phyloP scores from a whole-genome alignment of 75 land plant species.

The Pinus tabuliformis region DNA sequence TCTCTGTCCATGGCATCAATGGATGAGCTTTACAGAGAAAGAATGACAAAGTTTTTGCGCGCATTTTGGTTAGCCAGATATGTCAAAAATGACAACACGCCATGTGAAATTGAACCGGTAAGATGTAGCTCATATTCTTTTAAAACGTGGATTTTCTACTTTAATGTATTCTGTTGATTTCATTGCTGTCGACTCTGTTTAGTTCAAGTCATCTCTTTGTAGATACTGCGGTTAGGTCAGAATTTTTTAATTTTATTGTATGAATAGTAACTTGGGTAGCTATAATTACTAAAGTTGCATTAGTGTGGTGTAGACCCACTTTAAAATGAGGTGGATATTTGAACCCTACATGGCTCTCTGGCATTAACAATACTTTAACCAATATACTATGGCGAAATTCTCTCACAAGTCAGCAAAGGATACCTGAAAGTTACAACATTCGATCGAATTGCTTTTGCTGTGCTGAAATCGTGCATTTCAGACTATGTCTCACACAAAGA shows the following conservation, averaged over 20 bases:
- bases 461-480: too few relatives aligned
- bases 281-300: too few relatives aligned
- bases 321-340: too few relatives aligned
- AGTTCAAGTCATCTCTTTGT: background rate
- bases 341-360: too few relatives aligned
- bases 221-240: too few relatives aligned
- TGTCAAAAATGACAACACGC: conserved; percentile 13
- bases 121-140: background rate
- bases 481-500: too few relatives aligned
- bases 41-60: conserved; percentile 18
- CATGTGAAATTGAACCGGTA: conserved; percentile 16
- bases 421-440: background rate
- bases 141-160: background rate
- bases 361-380: too few relatives aligned
- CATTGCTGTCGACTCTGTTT: background rate
- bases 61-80: conserved; percentile 14
- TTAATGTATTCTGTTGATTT: background rate
- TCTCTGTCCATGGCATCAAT: conserved; percentile 1
- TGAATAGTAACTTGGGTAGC: too few relatives aligned
- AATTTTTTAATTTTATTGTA: too few relatives aligned
- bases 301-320: too few relatives aligned
- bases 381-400: background rate
- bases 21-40: conserved; percentile 6
- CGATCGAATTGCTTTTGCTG: too few relatives aligned
- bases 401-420: background rate